These are phyloP conservation scores for Pseudogymnoascus sp. DNA, from an alignment of 2,329 filamentous ascomycete species.

Conservation along the genomic window DNA sequence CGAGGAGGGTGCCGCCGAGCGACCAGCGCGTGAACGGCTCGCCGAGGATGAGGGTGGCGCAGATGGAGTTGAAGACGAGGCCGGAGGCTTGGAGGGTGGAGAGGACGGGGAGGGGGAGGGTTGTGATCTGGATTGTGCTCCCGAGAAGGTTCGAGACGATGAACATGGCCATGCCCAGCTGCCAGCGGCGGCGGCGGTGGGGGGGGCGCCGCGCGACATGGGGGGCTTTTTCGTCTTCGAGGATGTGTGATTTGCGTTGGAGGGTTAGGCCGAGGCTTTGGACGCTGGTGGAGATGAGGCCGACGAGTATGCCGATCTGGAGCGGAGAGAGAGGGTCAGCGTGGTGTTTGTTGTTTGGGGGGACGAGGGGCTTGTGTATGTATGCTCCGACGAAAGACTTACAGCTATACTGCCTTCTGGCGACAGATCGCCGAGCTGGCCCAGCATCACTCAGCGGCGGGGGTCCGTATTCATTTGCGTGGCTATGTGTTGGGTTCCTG, in stretches of 20 bases:
- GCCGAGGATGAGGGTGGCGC: constrained; percentile 83
- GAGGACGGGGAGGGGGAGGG: constrained; percentile 83
- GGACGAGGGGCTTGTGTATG: background rate
- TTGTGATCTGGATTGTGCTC: constrained; percentile 95
- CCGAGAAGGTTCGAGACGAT: constrained; percentile 88
- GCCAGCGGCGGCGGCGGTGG: constrained; percentile 87
- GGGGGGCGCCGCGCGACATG: constrained; percentile 76
- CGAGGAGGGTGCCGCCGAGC: constrained; percentile 80
- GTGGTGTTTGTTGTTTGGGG: background rate
- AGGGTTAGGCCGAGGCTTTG: constrained; percentile 92
- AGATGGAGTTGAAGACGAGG: constrained; percentile 96
- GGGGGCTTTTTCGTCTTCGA: constrained; percentile 77
- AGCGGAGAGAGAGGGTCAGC: constrained; percentile 17
- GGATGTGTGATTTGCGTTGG: constrained; percentile 94
- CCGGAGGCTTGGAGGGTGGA: constrained; percentile 94
- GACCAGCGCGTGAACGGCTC: constrained; percentile 94
- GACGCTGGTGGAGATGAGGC: constrained; percentile 84
- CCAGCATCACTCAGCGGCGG: constrained; percentile 43
- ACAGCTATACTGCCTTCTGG: constrained; percentile 71
- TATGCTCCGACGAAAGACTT: constrained; percentile 30
- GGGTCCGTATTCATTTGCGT: constrained; percentile 4
- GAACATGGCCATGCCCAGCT: constrained; percentile 96
- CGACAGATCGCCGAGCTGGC: constrained; percentile 66
- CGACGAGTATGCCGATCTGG: constrained; percentile 86
- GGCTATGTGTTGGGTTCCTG: background rate